phyloP scores from a whole-genome alignment of 306 rosid species.

The Cucurbita argyrosperma region DNA sequence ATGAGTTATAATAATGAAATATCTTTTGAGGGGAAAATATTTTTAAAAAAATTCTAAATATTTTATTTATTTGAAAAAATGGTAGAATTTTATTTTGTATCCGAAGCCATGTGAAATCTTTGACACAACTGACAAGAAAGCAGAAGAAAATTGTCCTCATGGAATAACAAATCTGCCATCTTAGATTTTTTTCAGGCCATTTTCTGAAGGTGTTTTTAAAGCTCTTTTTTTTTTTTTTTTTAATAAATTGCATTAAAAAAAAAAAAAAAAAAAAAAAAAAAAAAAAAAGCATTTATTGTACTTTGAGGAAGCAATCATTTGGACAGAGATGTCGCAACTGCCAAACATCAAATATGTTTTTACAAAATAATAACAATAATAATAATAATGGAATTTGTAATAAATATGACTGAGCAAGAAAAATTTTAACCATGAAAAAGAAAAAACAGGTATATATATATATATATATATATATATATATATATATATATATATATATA shows the following conservation, averaged over 20 bases:
- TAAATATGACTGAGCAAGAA: not conserved
- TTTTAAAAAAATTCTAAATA: not conserved
- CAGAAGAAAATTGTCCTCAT: not conserved
- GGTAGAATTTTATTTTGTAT: not conserved
- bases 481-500: too few species aligned
- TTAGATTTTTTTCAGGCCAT: constrained; percentile 1
- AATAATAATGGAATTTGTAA: not conserved
- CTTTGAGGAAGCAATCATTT: not conserved
- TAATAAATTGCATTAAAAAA: too few species aligned
- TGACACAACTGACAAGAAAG: not conserved
- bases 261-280: not conserved
- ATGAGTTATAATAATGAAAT: not conserved
- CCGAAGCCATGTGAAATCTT: not conserved
- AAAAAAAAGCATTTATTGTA: not conserved
- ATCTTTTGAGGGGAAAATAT: not conserved
- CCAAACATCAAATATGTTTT: not conserved
- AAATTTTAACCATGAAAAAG: too few species aligned
- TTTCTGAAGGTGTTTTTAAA: not conserved
- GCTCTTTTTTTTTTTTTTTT: not conserved
- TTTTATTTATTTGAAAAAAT: not conserved
- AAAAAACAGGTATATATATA: too few species aligned
- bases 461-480: too few species aligned
- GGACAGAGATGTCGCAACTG: not conserved
- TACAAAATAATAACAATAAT: not conserved
- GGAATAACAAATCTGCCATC: not conserved